Base-by-base conservation (phyloP, 768 basidiomycete genomes). In the Boletus rubescentipes region DNA sequence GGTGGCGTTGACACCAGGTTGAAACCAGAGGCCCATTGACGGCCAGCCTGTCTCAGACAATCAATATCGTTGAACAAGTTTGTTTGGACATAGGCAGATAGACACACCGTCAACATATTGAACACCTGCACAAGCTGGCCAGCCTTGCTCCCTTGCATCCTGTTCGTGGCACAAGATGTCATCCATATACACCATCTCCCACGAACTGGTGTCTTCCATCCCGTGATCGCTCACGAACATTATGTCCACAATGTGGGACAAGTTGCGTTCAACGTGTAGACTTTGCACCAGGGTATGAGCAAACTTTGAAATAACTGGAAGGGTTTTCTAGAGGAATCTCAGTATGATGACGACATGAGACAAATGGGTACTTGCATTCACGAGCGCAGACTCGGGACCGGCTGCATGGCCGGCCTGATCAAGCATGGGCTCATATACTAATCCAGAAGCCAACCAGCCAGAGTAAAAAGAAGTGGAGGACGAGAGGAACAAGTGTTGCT, bases 151-250 rank as follows among this genome's bases (percentile, higher is more conserved):
- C 23, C 32, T 51, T 12, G 39, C 39, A 38, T 55, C 52, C 15
- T 35, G 39, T 30, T 57, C 44, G 29, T 31, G 45, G n/a, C 64
- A 63, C 15, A 64, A 43, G 39, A 63, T 51, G 37, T 66, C 89
- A 64, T 94, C 91, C 60, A 95, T 78, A 67, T 86, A 91, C 20
- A 95, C 74, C 38, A 80, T 76, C 46, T 87, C 81, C 3, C 86
- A 86, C 57, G 89, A 79, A 60, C 82, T 84, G 7, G 91, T 94
- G 61, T 90, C 89, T 10, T 86, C 86, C 89, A 92, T 93, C 10
- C 90, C 90, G 59, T 91, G 87, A 66, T 91, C 89, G 61, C 86
- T 88, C 55, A 95, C 91, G 58, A 94, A 91, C 20, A 95, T 76
- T 46, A 95, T 75, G 67, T 95, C 89, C 12, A 93, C 85, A 9